phyloP scores from a whole-genome alignment of 768 basidiomycete species.

The Boletus eberwhitei region DNA sequence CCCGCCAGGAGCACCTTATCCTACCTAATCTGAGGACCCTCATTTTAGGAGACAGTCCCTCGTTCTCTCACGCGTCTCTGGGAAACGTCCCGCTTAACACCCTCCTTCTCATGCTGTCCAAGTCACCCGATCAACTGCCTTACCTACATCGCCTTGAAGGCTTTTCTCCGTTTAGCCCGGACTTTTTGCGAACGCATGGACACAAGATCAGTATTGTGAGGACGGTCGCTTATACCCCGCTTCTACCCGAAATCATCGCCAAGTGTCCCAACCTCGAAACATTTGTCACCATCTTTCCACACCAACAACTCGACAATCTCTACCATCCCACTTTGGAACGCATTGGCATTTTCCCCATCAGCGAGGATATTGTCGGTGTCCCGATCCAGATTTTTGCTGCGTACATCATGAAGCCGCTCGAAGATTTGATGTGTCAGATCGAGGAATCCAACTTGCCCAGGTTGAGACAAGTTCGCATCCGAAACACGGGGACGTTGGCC shows the following conservation, averaged over 20 bases:
- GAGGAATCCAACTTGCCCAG: slow-evolving; percentile 35
- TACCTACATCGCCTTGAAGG: slow-evolving; percentile 41
- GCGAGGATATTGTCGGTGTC: slow-evolving; percentile 36
- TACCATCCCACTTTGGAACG: slow-evolving; percentile 38
- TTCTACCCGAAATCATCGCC: slow-evolving; percentile 37
- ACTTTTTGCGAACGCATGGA: slow-evolving; percentile 42
- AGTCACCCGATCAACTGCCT: slow-evolving; percentile 36
- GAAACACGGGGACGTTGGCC: slow-evolving; percentile 39
- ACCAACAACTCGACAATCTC: slow-evolving; percentile 32
- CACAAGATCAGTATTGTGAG: slow-evolving; percentile 40
- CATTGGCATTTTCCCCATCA: slow-evolving; percentile 44
- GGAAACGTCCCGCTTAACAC: slow-evolving; percentile 39
- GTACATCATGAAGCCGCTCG: slow-evolving; percentile 42
- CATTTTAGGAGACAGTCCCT: slow-evolving; percentile 36
- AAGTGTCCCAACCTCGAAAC: slow-evolving; percentile 41
- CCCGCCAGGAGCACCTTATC: slow-evolving; percentile 23
- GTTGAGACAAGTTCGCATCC: slow-evolving; percentile 37
- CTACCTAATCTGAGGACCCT: slow-evolving; percentile 41
- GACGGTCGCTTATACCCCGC: slow-evolving; percentile 33
- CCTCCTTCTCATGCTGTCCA: slow-evolving; percentile 37
- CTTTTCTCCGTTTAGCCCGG: slow-evolving; percentile 39
- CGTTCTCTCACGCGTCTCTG: slow-evolving; percentile 33
- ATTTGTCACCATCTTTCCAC: slow-evolving; percentile 38
- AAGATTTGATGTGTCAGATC: slow-evolving; percentile 37
- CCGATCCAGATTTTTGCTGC: slow-evolving; percentile 36